Percentiles rank a stretch among this genome's conserved stretches.
Conservation (phyloP, 2,329 filamentous ascomycete genomes). For the Diaporthe longicolla region DNA sequence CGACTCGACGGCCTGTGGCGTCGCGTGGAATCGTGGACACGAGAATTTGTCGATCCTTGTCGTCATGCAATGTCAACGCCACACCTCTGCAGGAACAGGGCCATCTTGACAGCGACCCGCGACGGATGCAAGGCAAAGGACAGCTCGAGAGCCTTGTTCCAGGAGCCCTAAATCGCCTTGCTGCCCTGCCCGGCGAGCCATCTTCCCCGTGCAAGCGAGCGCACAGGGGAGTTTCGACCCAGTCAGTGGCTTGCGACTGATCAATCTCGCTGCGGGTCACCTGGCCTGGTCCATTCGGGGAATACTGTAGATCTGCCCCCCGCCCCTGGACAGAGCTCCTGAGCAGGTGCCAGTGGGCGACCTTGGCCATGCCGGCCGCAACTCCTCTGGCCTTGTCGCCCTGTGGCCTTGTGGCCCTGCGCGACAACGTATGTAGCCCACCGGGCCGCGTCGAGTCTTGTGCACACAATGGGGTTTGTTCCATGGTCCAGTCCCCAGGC, state of each 20-base stretch:
- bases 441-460: slow-evolving; percentile 38
- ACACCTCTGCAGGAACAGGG: slow-evolving; percentile 39
- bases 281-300: slow-evolving; percentile 16
- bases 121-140: not conserved
- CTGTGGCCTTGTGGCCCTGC: slow-evolving; percentile 4
- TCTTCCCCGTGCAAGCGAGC: not conserved
- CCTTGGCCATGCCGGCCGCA: slow-evolving; percentile 30
- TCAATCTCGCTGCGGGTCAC: slow-evolving; percentile 23
- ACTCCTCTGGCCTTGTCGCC: slow-evolving; percentile 14
- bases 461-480: slow-evolving; percentile 37
- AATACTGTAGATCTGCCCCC: slow-evolving; percentile 35
- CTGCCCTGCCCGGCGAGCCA: not conserved
- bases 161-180: slow-evolving; percentile 14
- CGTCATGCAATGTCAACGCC: slow-evolving; percentile 36
- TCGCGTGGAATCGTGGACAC: slow-evolving; percentile 34
- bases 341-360: slow-evolving; percentile 34
- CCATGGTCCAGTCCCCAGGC: slow-evolving; percentile 17
- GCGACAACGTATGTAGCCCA: slow-evolving; percentile 20
- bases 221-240: slow-evolving; percentile 13
- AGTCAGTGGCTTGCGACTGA: slow-evolving; percentile 32
- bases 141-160: slow-evolving; percentile 15
- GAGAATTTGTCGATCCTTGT: slow-evolving; percentile 36
- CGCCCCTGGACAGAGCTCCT: slow-evolving; percentile 32
- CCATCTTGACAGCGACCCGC: slow-evolving; percentile 36
- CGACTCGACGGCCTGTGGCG: slow-evolving; percentile 26